Conservation (phyloP, 2,329 filamentous ascomycete species). For the Cryphonectria japonica region DNA sequence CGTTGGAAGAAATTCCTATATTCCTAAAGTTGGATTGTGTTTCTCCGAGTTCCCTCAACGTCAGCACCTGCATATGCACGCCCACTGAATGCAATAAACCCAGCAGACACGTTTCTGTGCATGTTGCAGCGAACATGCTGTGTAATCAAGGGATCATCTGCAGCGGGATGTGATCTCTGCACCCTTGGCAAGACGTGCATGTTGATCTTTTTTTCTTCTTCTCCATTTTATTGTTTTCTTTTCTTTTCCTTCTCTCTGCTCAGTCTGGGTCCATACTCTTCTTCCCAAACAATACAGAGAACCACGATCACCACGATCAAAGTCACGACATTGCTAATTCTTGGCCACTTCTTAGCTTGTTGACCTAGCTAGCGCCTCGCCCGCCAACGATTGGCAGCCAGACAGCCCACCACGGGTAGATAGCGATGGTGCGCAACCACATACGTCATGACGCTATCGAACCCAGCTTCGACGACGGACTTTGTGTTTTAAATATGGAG, state of each 20-base stretch:
- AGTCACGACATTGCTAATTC: background rate
- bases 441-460: slow-evolving; percentile 20
- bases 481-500: background rate
- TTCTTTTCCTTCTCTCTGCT: background rate
- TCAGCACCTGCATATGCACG: background rate
- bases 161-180: background rate
- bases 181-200: background rate
- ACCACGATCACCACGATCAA: background rate
- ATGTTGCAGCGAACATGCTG: background rate
- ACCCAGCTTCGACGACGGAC: background rate
- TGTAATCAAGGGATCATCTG: background rate
- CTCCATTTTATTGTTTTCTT: background rate
- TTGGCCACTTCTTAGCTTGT: slow-evolving; percentile 4
- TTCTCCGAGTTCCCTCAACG: background rate
- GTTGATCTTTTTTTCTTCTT: background rate
- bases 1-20: no score
- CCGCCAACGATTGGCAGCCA: slow-evolving; percentile 8
- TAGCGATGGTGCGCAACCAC: slow-evolving; percentile 17
- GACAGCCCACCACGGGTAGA: slow-evolving; percentile 10
- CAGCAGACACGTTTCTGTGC: background rate
- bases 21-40: background rate
- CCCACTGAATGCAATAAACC: background rate
- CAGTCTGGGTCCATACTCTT: background rate
- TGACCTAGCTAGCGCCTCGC: background rate
- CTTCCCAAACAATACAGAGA: background rate